These are phyloP conservation scores for Saposhnikovia divaricata DNA, from an alignment of 129 eudicot genomes.

Conservation along the genomic window DNA sequence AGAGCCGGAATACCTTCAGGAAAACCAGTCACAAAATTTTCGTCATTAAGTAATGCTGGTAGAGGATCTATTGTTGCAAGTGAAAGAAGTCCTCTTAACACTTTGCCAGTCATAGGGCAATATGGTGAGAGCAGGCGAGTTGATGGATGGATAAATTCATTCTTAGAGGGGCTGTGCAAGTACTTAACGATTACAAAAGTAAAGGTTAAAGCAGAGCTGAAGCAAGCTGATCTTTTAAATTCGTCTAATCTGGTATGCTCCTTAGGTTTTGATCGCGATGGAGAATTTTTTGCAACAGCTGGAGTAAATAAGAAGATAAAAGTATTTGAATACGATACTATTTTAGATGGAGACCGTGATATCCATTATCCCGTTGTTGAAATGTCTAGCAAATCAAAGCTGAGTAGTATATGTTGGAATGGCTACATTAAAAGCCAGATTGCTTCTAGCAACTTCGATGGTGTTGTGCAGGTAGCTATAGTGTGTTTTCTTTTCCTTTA, in stretches of 20 bases:
- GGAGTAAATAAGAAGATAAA: conserved; percentile 94
- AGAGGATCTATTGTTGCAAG: conserved; percentile 55
- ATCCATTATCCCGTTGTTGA: conserved; percentile 90
- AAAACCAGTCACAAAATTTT: conserved; percentile 27
- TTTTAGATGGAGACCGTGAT: conserved; percentile 63
- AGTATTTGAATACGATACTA: conserved; percentile 69
- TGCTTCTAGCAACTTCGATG: conserved; percentile 98
- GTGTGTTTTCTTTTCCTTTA: neutral
- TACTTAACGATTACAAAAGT: conserved; percentile 55
- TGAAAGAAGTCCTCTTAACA: conserved; percentile 64
- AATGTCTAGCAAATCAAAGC: conserved; percentile 74
- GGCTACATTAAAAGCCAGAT: conserved; percentile 88
- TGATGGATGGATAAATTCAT: conserved; percentile 68
- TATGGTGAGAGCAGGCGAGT: conserved; percentile 30
- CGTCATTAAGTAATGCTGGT: conserved; percentile 47
- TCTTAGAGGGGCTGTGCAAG: conserved; percentile 72
- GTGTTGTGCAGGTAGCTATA: conserved; percentile 77
- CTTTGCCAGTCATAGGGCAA: conserved; percentile 37
- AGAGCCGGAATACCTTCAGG: conserved; percentile 35
- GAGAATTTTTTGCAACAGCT: conserved; percentile 88
- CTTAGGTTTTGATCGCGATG: conserved; percentile 81
- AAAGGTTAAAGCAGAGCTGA: conserved; percentile 79
- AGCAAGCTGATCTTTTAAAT: conserved; percentile 85
- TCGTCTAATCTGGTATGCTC: conserved; percentile 91
- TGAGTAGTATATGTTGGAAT: conserved; percentile 94